Base-by-base conservation (phyloP, 2,329 filamentous ascomycete species). In the Botrytis pseudocinerea region DNA sequence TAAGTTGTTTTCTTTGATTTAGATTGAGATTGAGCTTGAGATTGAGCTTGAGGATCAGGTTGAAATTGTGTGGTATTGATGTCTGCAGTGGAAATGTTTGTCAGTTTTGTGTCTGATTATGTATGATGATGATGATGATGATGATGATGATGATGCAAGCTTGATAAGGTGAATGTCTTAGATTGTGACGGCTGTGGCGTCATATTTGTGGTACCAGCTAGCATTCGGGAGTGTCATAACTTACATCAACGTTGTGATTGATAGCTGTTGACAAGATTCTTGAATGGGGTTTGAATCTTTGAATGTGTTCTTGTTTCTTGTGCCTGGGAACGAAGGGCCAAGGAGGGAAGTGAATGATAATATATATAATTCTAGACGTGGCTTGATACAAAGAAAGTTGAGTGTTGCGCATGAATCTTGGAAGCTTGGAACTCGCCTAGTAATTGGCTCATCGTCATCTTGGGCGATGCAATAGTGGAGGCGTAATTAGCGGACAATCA, bases 401-500 rank as follows among this genome's bases (percentile, higher is more conserved):
- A 65, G 20, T 42, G 25, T 68, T 57, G 42, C 14, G n/a, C 28
- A 42, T 42, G 51, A 59, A 69, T 60, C 72, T 71, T 71, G 68
- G 72, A 73, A 73, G 66, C 66, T 70, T 70, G 54, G 44, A 70
- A 70, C 54, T 14, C 46, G 38, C 28, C 22, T 20, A 57, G 16
- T 32, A 35, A 72, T 72, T 72, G 70, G 70, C 48, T 28, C 28
- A 59, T 59, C 64, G 14, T 48, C 32, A 60, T 44, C 38, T 46
- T 60, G 38, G 32, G 59, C 48, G 48, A 66, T 66, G 48, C 66
- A 66, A 71, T 66, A 44, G 69, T 46, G 70, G 70, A 68, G 70
- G 61, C 70, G 62, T 40, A 72, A 48, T 66, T 66, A 57, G 57
- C 22, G 69, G 57, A 32, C 32, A 38, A 54, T 68, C 32, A 54